These are phyloP conservation scores for Phaseolus coccineus DNA, from an alignment of 331 rosid species.

Conservation along the genomic window DNA sequence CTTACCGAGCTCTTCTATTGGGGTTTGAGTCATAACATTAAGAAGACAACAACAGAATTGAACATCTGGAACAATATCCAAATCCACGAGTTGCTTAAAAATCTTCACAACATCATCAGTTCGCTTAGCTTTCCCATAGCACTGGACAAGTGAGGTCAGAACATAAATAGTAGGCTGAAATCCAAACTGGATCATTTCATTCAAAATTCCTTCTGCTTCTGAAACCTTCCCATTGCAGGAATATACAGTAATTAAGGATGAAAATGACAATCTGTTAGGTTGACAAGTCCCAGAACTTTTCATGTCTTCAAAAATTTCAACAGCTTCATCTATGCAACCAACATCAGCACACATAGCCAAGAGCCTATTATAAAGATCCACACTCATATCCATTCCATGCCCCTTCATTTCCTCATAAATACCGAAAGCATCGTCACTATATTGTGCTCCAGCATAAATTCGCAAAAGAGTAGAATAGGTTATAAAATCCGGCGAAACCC, in stretches of 20 bases:
- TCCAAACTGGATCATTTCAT: constrained; percentile 84
- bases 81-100: constrained; percentile 62
- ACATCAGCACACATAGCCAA: constrained; percentile 86
- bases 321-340: constrained; percentile 68
- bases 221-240: constrained; percentile 71
- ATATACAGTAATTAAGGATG: constrained; percentile 76
- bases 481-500: constrained; percentile 61
- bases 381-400: constrained; percentile 63
- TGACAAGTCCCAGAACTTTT: constrained; percentile 59
- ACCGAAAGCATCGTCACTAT: constrained; percentile 67
- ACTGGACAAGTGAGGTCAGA: constrained; percentile 83
- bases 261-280: constrained; percentile 90
- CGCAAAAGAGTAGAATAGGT: constrained; percentile 79
- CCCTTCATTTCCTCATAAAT: constrained; percentile 84
- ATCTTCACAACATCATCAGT: constrained; percentile 78
- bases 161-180: constrained; percentile 74
- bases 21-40: constrained; percentile 75
- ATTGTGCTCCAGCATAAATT: constrained; percentile 72
- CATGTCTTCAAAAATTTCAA: constrained; percentile 75
- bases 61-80: constrained; percentile 73
- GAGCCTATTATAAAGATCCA: constrained; percentile 68
- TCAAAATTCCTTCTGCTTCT: constrained; percentile 70
- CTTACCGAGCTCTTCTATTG: constrained; percentile 72
- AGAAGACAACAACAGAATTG: constrained; percentile 86
- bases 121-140: constrained; percentile 85